These are phyloP conservation scores for Tetraselmis striata DNA, from an alignment of 139 green algal genomes.

Conservation along the genomic window DNA sequence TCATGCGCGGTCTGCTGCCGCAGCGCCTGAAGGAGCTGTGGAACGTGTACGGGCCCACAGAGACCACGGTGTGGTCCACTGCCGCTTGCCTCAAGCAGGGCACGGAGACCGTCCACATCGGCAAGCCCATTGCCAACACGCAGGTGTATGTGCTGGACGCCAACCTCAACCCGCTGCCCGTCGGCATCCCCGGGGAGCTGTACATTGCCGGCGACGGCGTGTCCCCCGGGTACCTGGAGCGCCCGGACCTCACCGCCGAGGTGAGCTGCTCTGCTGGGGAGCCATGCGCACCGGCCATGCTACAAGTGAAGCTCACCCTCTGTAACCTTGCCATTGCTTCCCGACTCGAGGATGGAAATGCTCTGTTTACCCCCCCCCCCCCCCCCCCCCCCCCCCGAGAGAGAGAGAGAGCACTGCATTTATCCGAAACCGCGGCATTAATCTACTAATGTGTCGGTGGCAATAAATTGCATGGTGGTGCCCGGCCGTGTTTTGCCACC, in stretches of 20 bases:
- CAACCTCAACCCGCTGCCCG: neutral
- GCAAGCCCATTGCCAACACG: conserved; percentile 21
- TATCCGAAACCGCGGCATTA: no score
- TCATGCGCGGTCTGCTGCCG: conserved; percentile 2
- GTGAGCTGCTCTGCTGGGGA: no score
- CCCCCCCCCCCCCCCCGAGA: no score
- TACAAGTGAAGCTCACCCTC: no score
- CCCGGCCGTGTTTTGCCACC: no score
- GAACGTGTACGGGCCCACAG: conserved; percentile 9
- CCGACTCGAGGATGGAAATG: no score
- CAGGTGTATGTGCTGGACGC: conserved; percentile 20
- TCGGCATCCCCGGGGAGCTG: conserved; percentile 20
- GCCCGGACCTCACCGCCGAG: conserved; percentile 11
- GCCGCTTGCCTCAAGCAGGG: neutral
- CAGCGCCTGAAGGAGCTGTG: conserved; percentile 5
- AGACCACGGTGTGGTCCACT: conserved; percentile 14
- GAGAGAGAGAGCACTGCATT: no score
- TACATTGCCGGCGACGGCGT: conserved; percentile 16
- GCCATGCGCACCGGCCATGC: no score
- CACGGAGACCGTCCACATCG: conserved; percentile 8
- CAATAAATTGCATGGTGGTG: no score
- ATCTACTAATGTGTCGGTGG: no score
- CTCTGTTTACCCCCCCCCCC: no score
- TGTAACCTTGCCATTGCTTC: no score
- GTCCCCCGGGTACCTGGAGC: conserved; percentile 11